Percentiles rank a stretch among this genome's conserved stretches.
These are phyloP conservation scores for Stephanodiscus minutulus DNA, from an alignment of 108 stramenopile species.

Conservation along the genomic window DNA sequence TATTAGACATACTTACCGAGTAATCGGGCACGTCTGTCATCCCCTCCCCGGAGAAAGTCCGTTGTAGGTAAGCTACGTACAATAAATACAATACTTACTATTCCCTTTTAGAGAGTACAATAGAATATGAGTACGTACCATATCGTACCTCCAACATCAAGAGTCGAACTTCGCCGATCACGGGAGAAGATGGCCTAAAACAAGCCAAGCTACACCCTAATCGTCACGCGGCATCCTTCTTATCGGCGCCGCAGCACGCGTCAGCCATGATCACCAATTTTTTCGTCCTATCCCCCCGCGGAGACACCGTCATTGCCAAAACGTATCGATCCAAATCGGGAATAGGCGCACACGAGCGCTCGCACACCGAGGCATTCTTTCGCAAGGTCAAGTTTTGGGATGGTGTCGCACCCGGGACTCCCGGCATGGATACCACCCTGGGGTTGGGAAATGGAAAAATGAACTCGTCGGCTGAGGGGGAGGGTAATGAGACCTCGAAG, in stretches of 20 bases:
- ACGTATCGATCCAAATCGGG: conserved; percentile 81
- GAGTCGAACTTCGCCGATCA: too few relatives aligned
- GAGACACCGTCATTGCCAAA: conserved; percentile 98
- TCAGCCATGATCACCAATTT: conserved; percentile 89
- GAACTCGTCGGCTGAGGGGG: conserved; percentile 8
- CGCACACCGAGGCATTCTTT: conserved; percentile 95
- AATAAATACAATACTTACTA: too few relatives aligned
- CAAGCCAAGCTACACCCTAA: background rate
- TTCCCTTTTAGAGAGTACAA: too few relatives aligned
- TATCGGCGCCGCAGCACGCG: background rate
- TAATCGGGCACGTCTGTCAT: too few relatives aligned
- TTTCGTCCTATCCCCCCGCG: conserved; percentile 97
- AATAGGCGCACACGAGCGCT: conserved; percentile 79
- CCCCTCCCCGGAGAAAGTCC: too few relatives aligned
- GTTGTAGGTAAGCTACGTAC: too few relatives aligned
- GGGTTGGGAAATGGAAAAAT: conserved; percentile 18
- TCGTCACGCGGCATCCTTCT: background rate
- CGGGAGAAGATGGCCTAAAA: too few relatives aligned
- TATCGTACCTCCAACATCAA: background rate
- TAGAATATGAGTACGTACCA: too few relatives aligned
- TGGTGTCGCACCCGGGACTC: conserved; percentile 50
- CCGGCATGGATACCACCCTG: conserved; percentile 46
- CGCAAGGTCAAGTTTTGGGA: conserved; percentile 98
- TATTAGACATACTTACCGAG: too few relatives aligned
- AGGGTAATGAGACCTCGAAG: conserved; percentile 18